Evolutionary conservation across 306 rosid species (phyloP).

Genomic region (Calophaca sinica): DNA sequence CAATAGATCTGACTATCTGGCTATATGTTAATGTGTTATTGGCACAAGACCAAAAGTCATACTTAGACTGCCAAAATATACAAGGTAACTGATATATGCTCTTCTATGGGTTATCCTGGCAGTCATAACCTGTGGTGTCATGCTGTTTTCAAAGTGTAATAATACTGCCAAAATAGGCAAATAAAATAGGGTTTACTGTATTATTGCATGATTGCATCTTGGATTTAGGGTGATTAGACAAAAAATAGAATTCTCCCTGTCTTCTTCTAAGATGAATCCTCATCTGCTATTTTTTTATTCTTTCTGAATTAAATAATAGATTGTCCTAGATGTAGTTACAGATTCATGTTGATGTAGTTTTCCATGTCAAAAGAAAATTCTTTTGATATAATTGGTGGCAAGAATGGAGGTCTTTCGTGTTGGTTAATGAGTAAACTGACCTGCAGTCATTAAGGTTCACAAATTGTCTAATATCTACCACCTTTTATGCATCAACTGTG

Average conservation of each 20-base stretch:
- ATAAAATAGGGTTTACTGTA: constrained; percentile 11
- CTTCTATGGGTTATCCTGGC: neutral
- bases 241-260: neutral
- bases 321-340: constrained; percentile 14
- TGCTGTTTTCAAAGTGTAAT: neutral
- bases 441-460: neutral
- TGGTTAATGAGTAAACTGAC: neutral
- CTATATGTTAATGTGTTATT: neutral
- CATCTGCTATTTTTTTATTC: constrained; percentile 4
- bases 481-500: constrained; percentile 14
- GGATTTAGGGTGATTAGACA: constrained; percentile 29
- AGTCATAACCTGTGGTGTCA: no score
- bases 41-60: constrained; percentile 2
- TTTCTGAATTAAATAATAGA: constrained; percentile 28
- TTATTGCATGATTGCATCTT: constrained; percentile 14
- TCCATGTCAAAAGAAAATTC: neutral
- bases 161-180: constrained; percentile 21
- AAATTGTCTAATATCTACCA: constrained; percentile 17
- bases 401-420: neutral
- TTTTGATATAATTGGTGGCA: neutral
- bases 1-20: constrained; percentile 4
- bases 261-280: neutral
- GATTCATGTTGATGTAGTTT: constrained; percentile 31
- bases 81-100: constrained; percentile 1
- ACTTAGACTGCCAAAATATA: constrained; percentile 2